Percentiles rank a stretch among this genome's conserved stretches.
Evolutionary conservation across 768 basidiomycete species (phyloP).

Genomic region (Hysterangium stoloniferum): DNA sequence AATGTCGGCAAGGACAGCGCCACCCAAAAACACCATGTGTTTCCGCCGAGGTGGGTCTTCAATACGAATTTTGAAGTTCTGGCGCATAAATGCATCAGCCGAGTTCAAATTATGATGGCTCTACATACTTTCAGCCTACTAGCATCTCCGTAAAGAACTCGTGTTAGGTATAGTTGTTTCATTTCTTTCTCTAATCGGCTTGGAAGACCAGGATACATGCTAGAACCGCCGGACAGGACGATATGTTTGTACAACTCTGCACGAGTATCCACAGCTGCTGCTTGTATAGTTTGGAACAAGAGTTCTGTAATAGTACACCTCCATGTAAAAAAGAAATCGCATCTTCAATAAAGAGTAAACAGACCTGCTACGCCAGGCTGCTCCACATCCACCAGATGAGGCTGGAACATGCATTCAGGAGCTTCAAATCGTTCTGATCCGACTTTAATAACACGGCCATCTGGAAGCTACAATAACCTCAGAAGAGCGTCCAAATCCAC

Average conservation of each 20-base stretch:
- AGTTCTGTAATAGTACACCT: slow-evolving; percentile 81
- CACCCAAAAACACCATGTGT: slow-evolving; percentile 99
- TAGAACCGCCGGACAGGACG: slow-evolving; percentile 94
- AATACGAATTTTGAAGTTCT: slow-evolving; percentile 99
- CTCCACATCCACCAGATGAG: slow-evolving; percentile 93
- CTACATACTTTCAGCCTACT: slow-evolving; percentile 76
- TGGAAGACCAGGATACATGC: slow-evolving; percentile 98
- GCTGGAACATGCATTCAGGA: slow-evolving; percentile 99
- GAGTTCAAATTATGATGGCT: not conserved
- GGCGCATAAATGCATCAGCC: slow-evolving; percentile 7
- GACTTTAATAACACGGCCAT: slow-evolving; percentile 94
- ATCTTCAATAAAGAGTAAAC: slow-evolving; percentile 15
- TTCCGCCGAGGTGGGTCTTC: slow-evolving; percentile 97
- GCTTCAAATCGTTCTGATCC: slow-evolving; percentile 98
- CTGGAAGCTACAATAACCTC: slow-evolving; percentile 58
- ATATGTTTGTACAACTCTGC: slow-evolving; percentile 95
- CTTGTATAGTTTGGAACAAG: slow-evolving; percentile 93
- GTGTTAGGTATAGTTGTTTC: slow-evolving; percentile 95
- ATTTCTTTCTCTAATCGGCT: slow-evolving; percentile 98
- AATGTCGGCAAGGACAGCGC: slow-evolving; percentile 97
- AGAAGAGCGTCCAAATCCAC: not conserved
- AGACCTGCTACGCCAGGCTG: slow-evolving; percentile 91
- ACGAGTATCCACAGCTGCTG: slow-evolving; percentile 83
- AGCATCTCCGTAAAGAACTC: slow-evolving; percentile 80
- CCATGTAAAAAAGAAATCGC: not conserved